These are phyloP conservation scores for Botrytis pseudocinerea DNA, from an alignment of 2,329 filamentous ascomycete species.

Conservation along the genomic window DNA sequence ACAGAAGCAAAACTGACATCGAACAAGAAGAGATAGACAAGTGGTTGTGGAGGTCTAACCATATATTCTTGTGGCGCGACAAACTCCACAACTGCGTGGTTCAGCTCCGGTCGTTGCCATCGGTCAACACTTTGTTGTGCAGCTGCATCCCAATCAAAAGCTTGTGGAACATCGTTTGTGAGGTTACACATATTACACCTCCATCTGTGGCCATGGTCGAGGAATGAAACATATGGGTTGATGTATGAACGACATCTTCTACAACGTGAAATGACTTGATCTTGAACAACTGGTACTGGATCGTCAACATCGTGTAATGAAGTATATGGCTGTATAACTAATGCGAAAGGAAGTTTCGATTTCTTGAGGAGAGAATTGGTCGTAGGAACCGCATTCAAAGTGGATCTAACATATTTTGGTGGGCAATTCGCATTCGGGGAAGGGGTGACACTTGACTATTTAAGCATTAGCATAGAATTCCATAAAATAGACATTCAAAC, in stretches of 20 bases:
- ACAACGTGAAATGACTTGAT: constrained; percentile 96
- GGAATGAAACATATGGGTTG: constrained; percentile 94
- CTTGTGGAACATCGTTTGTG: constrained; percentile 98
- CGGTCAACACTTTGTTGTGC: constrained; percentile 88
- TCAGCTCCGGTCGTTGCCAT: constrained; percentile 89
- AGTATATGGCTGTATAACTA: constrained; percentile 94
- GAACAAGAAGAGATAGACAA: constrained; percentile 94
- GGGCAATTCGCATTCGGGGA: constrained; percentile 90
- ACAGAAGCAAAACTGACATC: constrained; percentile 91
- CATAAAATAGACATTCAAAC: constrained; percentile 43
- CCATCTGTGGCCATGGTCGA: constrained; percentile 97
- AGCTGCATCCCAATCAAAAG: constrained; percentile 96
- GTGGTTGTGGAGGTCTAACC: constrained; percentile 92
- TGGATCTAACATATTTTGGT: constrained; percentile 92
- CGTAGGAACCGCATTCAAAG: constrained; percentile 89
- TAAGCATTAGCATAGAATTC: constrained; percentile 44
- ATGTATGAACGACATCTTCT: constrained; percentile 95
- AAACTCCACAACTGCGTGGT: constrained; percentile 96
- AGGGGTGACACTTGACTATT: constrained; percentile 81
- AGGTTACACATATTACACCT: constrained; percentile 99
- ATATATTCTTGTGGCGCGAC: constrained; percentile 99
- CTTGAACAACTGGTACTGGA: constrained; percentile 84
- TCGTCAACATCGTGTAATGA: constrained; percentile 93
- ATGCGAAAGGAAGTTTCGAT: constrained; percentile 90
- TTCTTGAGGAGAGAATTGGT: constrained; percentile 94